phyloP scores from a whole-genome alignment of 1,284 basidiomycete species.

The Phlebopus sp. region DNA sequence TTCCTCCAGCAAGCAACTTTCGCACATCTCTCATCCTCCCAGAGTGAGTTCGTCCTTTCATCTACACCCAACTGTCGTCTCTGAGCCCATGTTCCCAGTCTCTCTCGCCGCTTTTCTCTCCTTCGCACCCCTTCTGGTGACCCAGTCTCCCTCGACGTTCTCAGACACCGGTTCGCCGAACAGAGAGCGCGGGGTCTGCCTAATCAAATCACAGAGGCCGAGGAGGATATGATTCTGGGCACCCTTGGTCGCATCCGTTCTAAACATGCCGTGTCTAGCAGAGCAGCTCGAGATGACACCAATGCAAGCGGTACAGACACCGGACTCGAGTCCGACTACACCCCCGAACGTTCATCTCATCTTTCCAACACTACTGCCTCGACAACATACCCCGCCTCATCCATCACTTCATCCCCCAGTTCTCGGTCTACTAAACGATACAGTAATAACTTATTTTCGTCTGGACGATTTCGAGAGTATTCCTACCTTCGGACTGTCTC shows the following conservation, averaged over 20 bases:
- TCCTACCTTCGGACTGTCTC: slow-evolving; percentile 59
- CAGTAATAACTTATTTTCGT: slow-evolving; percentile 81
- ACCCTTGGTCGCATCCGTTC: slow-evolving; percentile 60
- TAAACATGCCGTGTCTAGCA: slow-evolving; percentile 32
- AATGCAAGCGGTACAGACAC: slow-evolving; percentile 31
- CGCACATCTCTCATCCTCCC: slow-evolving; percentile 79
- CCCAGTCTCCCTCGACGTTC: slow-evolving; percentile 59
- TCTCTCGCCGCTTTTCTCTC: slow-evolving; percentile 76
- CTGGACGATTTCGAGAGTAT: slow-evolving; percentile 72
- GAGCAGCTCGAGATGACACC: slow-evolving; percentile 23
- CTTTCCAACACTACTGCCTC: slow-evolving; percentile 44
- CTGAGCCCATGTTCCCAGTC: slow-evolving; percentile 42
- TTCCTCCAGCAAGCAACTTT: slow-evolving; percentile 71
- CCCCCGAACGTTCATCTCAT: slow-evolving; percentile 41
- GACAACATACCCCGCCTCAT: slow-evolving; percentile 39
- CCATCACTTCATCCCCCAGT: slow-evolving; percentile 44
- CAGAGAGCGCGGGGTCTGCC: slow-evolving; percentile 66
- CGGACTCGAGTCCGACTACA: slow-evolving; percentile 36
- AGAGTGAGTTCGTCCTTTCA: slow-evolving; percentile 53
- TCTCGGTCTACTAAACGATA: slow-evolving; percentile 57
- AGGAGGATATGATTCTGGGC: slow-evolving; percentile 79
- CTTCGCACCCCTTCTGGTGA: slow-evolving; percentile 65
- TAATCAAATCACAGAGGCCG: slow-evolving; percentile 71
- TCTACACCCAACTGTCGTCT: slow-evolving; percentile 14
- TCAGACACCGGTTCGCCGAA: slow-evolving; percentile 66